Conservation (phyloP, 805 yeast species). For the Kazachstania psychrophila region DNA sequence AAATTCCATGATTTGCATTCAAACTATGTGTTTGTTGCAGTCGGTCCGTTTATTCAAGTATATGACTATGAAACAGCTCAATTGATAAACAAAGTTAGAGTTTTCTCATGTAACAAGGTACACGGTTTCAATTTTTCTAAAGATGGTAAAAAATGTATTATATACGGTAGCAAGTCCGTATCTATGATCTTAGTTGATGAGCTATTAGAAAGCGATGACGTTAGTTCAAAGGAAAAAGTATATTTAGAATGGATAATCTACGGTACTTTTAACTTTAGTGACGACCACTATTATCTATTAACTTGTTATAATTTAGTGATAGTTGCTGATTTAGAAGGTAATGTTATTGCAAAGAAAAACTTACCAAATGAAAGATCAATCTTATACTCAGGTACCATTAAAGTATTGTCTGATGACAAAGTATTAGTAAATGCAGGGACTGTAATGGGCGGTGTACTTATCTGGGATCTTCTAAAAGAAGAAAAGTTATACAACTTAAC, state of each 20-base stretch:
- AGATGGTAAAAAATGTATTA: constrained; percentile 28
- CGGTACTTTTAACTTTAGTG: constrained; percentile 39
- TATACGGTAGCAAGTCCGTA: constrained; percentile 71
- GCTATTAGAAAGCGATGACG: constrained; percentile 15
- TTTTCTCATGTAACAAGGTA: constrained; percentile 68
- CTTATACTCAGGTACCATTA: constrained; percentile 76
- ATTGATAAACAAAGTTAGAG: constrained; percentile 33
- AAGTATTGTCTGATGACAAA: constrained; percentile 33
- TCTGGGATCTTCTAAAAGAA: constrained; percentile 54
- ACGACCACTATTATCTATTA: constrained; percentile 40
- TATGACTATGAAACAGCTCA: constrained; percentile 37
- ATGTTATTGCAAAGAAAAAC: constrained; percentile 23
- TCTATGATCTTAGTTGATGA: constrained; percentile 33
- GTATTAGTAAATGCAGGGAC: constrained; percentile 80
- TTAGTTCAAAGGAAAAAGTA: constrained; percentile 35
- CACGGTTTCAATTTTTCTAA: constrained; percentile 54
- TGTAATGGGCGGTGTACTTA: constrained; percentile 75
- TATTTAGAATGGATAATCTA: constrained; percentile 75
- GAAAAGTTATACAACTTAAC: constrained; percentile 45
- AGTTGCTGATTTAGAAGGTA: constrained; percentile 23
- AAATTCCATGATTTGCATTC: constrained; percentile 27
- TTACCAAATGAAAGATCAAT: constrained; percentile 67
- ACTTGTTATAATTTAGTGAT: constrained; percentile 67
- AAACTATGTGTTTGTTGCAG: constrained; percentile 46
- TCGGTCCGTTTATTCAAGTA: constrained; percentile 58